These are phyloP conservation scores for Pontederia crassipes DNA, from an alignment of 176 grass and related monocot genomes.

Conservation along the genomic window DNA sequence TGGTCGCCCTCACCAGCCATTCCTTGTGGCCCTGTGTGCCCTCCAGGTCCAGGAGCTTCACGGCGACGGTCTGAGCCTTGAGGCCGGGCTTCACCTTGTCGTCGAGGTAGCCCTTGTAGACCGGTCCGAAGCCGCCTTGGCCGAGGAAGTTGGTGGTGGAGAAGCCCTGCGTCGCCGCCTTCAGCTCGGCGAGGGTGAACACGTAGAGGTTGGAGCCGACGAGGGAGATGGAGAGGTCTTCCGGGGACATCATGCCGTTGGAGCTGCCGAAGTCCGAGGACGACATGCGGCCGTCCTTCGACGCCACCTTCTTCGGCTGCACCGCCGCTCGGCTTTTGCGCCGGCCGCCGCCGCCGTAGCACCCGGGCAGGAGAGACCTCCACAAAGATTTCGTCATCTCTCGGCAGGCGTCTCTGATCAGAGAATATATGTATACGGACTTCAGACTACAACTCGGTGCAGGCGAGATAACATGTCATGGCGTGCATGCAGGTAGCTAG, in stretches of 20 bases:
- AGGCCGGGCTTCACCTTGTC: slow-evolving; percentile 48
- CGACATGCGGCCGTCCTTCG: slow-evolving; percentile 29
- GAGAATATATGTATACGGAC: too few relatives aligned
- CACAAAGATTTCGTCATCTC: slow-evolving; percentile 3
- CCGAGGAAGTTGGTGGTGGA: slow-evolving; percentile 57
- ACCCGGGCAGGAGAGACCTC: slow-evolving; percentile 10
- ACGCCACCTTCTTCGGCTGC: background rate
- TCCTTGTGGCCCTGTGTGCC: slow-evolving; percentile 62
- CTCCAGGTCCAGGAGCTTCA: slow-evolving; percentile 69
- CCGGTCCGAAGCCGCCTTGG: slow-evolving; percentile 63
- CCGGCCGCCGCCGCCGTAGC: background rate
- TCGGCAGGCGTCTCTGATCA: background rate
- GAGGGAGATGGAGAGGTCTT: slow-evolving; percentile 61
- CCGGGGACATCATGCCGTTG: slow-evolving; percentile 23
- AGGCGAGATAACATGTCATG: too few relatives aligned
- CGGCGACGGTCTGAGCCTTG: slow-evolving; percentile 47
- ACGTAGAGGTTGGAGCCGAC: slow-evolving; percentile 58
- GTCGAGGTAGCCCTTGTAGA: slow-evolving; percentile 57
- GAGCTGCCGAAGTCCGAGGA: slow-evolving; percentile 48
- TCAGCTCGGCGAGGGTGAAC: slow-evolving; percentile 45
- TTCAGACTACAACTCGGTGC: too few relatives aligned
- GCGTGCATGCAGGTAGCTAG: too few relatives aligned
- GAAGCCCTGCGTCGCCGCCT: slow-evolving; percentile 36
- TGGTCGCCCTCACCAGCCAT: slow-evolving; percentile 32
- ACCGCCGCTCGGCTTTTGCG: background rate